Conservation (phyloP, 2,329 filamentous ascomycete genomes). For the Epichloe elymi region DNA sequence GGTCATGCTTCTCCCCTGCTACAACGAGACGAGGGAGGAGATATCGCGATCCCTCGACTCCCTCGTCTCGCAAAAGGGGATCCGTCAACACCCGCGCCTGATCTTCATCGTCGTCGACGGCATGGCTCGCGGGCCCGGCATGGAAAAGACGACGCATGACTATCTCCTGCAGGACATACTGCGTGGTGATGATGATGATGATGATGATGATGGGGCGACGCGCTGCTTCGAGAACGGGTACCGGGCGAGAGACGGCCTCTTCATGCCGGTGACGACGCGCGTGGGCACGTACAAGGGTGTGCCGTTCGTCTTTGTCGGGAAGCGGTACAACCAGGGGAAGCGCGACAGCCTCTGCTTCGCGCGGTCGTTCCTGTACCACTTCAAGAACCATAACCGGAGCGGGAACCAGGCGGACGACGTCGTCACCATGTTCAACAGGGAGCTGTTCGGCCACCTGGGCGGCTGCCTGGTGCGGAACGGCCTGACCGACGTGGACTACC, state of each 20-base stretch:
- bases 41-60: conserved; percentile 31
- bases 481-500: conserved; percentile 27
- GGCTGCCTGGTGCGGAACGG: conserved; percentile 24
- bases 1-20: conserved; percentile 34
- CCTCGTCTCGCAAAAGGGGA: conserved; percentile 28
- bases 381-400: conserved; percentile 17
- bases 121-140: conserved; percentile 31
- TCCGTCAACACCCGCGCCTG: conserved; percentile 26
- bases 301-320: conserved; percentile 34
- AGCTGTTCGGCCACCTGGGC: conserved; percentile 28
- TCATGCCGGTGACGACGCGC: conserved; percentile 32
- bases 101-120: conserved; percentile 37
- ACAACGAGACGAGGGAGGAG: conserved; percentile 34
- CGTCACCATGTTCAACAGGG: conserved; percentile 32
- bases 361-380: conserved; percentile 35
- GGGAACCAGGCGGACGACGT: conserved; percentile 23
- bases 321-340: conserved; percentile 36
- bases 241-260: conserved; percentile 30
- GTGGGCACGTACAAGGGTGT: conserved; percentile 31
- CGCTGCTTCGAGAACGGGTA: conserved; percentile 29
- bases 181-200: conserved; percentile 14
- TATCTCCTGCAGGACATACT: conserved; percentile 35
- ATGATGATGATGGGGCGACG: conserved; percentile 18
- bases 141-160: conserved; percentile 33
- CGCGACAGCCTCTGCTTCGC: conserved; percentile 36